Percentiles rank a stretch among this genome's conserved stretches.
Evolutionary conservation across 148 eudicot species (phyloP).

Genomic region (Persicaria maculosa): DNA sequence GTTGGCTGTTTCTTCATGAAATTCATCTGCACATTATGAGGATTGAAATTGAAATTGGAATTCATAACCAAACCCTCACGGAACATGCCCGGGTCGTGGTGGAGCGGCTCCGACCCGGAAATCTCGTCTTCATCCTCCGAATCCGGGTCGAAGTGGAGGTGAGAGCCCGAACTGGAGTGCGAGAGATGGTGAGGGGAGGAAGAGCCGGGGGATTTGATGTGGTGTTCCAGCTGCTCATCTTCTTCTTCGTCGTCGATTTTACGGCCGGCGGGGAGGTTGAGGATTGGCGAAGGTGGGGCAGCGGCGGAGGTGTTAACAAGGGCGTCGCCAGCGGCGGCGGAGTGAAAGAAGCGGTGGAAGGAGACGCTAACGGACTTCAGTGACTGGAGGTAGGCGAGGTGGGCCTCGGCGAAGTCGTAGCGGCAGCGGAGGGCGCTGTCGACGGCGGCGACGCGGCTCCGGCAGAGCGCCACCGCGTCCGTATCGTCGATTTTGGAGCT

Average conservation of each 20-base stretch:
- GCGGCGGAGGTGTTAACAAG: conserved; percentile 11
- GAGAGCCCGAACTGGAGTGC: conserved; percentile 33
- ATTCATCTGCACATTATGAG: conserved; percentile 31
- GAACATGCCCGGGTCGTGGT: conserved; percentile 13
- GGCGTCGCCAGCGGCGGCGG: conserved; percentile 11
- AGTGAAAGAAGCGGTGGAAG: conserved; percentile 42
- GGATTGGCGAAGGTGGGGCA: conserved; percentile 24
- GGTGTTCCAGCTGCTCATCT: not conserved
- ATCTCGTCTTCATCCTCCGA: conserved; percentile 17
- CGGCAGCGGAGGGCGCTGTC: conserved; percentile 56
- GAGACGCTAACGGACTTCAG: conserved; percentile 47
- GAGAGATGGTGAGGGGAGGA: conserved; percentile 19
- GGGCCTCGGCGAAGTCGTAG: conserved; percentile 56
- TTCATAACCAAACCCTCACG: no score
- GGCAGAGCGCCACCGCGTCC: conserved; percentile 74
- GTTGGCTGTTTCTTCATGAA: conserved; percentile 60
- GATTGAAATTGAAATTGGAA: not conserved
- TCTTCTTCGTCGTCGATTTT: conserved; percentile 23
- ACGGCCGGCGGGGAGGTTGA: conserved; percentile 23
- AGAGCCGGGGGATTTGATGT: not conserved
- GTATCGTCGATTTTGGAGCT: conserved; percentile 69
- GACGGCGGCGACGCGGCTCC: conserved; percentile 40
- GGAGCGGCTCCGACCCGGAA: conserved; percentile 14
- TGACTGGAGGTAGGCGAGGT: conserved; percentile 53
- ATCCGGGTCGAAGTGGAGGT: conserved; percentile 50